phyloP scores from a whole-genome alignment of 352 stramenopile species.

The Globisporangium acanthophoron region DNA sequence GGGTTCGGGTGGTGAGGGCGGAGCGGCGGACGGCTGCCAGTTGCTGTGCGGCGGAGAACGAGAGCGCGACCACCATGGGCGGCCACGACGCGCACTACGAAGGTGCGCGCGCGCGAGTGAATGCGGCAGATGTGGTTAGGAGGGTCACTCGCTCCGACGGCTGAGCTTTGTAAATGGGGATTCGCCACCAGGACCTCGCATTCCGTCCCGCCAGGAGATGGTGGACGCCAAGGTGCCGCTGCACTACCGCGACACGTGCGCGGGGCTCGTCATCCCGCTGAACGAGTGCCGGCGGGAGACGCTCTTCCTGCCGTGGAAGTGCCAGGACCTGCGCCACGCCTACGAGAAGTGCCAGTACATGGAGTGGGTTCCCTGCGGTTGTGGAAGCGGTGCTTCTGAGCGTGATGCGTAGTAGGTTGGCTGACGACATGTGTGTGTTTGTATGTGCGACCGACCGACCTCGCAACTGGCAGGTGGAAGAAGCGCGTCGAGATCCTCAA shows the following conservation, averaged over 20 bases:
- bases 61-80: constrained; percentile 50
- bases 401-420: background rate
- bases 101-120: constrained; percentile 20
- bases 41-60: constrained; percentile 26
- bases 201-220: constrained; percentile 90
- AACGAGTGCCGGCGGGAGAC: constrained; percentile 95
- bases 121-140: too few relatives aligned
- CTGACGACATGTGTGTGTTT: constrained; percentile 5
- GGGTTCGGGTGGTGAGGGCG: background rate
- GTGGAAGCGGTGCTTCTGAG: background rate
- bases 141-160: background rate
- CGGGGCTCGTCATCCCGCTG: constrained; percentile 92
- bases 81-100: constrained; percentile 58
- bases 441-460: background rate
- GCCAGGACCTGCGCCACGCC: constrained; percentile 94
- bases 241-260: constrained; percentile 94
- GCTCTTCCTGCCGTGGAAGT: constrained; percentile 93
- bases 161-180: background rate
- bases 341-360: constrained; percentile 99
- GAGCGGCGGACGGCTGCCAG: constrained; percentile 3
- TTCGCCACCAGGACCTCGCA: constrained; percentile 42
- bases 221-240: constrained; percentile 91
- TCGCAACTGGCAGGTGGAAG: constrained; percentile 52
- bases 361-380: constrained; percentile 33
- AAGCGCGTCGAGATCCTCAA: constrained; percentile 81